These are phyloP conservation scores for Aspergillus hortae DNA, from an alignment of 2,329 filamentous ascomycete species.

Conservation along the genomic window DNA sequence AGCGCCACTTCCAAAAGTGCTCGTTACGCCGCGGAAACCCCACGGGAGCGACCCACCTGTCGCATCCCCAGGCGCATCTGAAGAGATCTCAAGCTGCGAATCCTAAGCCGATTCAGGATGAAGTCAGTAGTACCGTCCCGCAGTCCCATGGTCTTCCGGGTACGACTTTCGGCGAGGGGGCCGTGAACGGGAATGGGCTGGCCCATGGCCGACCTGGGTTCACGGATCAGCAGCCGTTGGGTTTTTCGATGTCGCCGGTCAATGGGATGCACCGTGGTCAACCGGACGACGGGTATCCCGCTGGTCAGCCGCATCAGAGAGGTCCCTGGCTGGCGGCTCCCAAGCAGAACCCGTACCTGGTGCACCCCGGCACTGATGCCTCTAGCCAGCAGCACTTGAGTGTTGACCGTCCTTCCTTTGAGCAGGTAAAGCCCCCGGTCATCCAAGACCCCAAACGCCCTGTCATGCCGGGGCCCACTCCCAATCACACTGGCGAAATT, in stretches of 20 bases:
- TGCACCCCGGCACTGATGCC: slow-evolving; percentile 40
- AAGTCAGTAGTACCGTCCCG: slow-evolving; percentile 43
- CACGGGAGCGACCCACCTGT: slow-evolving; percentile 89
- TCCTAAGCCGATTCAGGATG: slow-evolving; percentile 41
- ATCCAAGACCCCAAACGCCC: slow-evolving; percentile 41
- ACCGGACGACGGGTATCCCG: slow-evolving; percentile 32
- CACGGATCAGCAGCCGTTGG: slow-evolving; percentile 41
- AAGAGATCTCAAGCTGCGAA: slow-evolving; percentile 61
- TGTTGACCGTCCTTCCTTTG: slow-evolving; percentile 42
- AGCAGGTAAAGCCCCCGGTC: slow-evolving; percentile 41
- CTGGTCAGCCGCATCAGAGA: slow-evolving; percentile 37
- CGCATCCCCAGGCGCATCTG: slow-evolving; percentile 84
- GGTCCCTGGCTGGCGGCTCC: slow-evolving; percentile 42
- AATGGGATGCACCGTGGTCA: slow-evolving; percentile 41
- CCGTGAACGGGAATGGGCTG: slow-evolving; percentile 42
- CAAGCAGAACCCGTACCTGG: slow-evolving; percentile 43
- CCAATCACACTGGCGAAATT: slow-evolving; percentile 56
- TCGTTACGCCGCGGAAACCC: slow-evolving; percentile 94
- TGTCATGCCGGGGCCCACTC: slow-evolving; percentile 60
- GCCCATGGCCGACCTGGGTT: slow-evolving; percentile 35
- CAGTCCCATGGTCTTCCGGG: slow-evolving; percentile 42
- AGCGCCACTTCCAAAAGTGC: slow-evolving; percentile 99
- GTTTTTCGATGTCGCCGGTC: slow-evolving; percentile 41
- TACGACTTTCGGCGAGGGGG: slow-evolving; percentile 40
- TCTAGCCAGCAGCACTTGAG: slow-evolving; percentile 40